These are phyloP conservation scores for Rhazya stricta DNA, from an alignment of 257 asterid genomes.

Conservation along the genomic window DNA sequence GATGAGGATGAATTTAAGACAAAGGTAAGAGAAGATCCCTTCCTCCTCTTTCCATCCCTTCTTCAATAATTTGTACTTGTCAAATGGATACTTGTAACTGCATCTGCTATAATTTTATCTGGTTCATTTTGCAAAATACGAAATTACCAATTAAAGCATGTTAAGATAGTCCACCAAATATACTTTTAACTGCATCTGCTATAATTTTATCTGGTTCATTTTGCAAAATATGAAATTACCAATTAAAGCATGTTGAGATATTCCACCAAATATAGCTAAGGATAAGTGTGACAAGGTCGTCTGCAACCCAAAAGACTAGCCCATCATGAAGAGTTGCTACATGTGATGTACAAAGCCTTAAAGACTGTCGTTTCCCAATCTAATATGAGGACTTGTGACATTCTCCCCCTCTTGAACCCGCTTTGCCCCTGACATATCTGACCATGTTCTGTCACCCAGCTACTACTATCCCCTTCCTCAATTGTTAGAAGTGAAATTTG, in stretches of 20 bases:
- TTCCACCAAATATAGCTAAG: background rate
- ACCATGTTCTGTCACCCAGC: background rate
- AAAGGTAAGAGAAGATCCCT: conserved; percentile 48
- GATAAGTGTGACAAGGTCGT: background rate
- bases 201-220: background rate
- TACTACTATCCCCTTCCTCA: too few relatives aligned
- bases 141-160: background rate
- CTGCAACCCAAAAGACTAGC: too few relatives aligned
- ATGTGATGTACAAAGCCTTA: too few relatives aligned
- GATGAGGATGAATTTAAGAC: conserved; percentile 75
- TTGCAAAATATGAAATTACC: background rate
- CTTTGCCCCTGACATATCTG: background rate
- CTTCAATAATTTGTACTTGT: background rate
- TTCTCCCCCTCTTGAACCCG: background rate
- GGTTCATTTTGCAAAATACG: background rate
- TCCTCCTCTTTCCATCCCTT: background rate
- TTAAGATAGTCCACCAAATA: background rate
- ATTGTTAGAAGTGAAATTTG: too few relatives aligned
- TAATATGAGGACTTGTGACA: background rate
- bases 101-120: background rate
- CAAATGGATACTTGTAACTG: background rate
- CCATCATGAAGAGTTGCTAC: too few relatives aligned
- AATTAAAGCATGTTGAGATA: background rate
- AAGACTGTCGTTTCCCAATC: too few relatives aligned
- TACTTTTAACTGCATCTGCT: too few relatives aligned